Percentiles rank a stretch among this genome's conserved stretches.
Conservation (phyloP, 1,284 basidiomycete species). For the Fomitopsis schrenkii region DNA sequence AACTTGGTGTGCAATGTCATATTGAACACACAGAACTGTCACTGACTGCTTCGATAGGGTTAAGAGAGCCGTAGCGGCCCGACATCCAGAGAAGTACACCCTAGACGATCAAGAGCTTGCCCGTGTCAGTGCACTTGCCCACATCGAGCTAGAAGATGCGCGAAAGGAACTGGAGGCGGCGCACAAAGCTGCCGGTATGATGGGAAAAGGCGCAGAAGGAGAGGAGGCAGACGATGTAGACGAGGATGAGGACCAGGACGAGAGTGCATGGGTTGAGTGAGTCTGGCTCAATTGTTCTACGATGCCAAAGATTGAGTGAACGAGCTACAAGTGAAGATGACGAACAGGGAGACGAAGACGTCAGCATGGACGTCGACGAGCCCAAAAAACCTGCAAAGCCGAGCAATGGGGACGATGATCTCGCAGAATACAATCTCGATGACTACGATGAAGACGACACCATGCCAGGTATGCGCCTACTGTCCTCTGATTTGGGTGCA, state of each 20-base stretch:
- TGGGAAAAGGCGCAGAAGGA: slow-evolving; percentile 65
- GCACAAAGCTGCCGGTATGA: slow-evolving; percentile 70
- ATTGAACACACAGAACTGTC: background rate
- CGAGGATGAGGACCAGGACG: slow-evolving; percentile 38
- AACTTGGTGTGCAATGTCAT: slow-evolving; percentile 33
- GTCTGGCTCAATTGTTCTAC: slow-evolving; percentile 31
- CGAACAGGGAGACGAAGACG: slow-evolving; percentile 66
- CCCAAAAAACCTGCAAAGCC: slow-evolving; percentile 8
- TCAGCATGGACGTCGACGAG: slow-evolving; percentile 30
- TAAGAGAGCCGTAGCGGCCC: slow-evolving; percentile 72
- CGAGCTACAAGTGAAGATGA: slow-evolving; percentile 3
- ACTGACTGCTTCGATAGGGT: slow-evolving; percentile 57
- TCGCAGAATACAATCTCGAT: slow-evolving; percentile 92
- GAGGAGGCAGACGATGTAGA: slow-evolving; percentile 47
- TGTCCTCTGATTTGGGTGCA: slow-evolving; percentile 8
- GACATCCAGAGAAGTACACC: slow-evolving; percentile 84
- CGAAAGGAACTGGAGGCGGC: slow-evolving; percentile 81
- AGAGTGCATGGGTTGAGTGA: slow-evolving; percentile 78
- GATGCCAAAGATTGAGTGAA: slow-evolving; percentile 31
- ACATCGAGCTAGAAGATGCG: slow-evolving; percentile 87
- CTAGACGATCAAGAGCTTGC: slow-evolving; percentile 90
- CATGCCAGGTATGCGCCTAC: slow-evolving; percentile 44
- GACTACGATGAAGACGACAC: slow-evolving; percentile 87
- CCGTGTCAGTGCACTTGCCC: slow-evolving; percentile 85
- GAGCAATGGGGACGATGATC: slow-evolving; percentile 63